Percentiles rank a stretch among this genome's conserved stretches.
Evolutionary conservation across 2,329 filamentous ascomycete genomes (phyloP).

Genomic region (Exophiala lecanii-corni): DNA sequence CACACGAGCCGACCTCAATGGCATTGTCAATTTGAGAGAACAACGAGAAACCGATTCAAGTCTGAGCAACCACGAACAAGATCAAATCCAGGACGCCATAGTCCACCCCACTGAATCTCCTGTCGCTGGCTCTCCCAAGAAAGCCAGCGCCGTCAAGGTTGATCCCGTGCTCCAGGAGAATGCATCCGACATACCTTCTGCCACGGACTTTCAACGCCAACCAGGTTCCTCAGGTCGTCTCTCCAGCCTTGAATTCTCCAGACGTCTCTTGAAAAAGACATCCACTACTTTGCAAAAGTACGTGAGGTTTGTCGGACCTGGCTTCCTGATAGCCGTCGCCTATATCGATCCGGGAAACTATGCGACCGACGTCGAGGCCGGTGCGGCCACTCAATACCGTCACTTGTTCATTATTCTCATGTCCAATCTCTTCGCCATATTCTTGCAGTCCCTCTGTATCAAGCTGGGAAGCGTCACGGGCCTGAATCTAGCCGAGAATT

Average conservation of each 20-base stretch:
- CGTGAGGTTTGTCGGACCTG: slow-evolving; percentile 43
- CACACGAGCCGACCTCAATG: slow-evolving; percentile 58
- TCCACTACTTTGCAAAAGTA: slow-evolving; percentile 34
- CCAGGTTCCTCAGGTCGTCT: neutral
- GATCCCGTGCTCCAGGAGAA: slow-evolving; percentile 10
- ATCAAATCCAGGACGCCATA: slow-evolving; percentile 7
- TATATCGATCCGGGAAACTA: slow-evolving; percentile 50
- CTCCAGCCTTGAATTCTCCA: neutral
- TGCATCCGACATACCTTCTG: neutral
- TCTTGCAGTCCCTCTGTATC: slow-evolving; percentile 46
- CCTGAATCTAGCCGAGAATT: slow-evolving; percentile 62
- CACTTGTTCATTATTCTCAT: slow-evolving; percentile 45
- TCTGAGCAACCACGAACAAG: slow-evolving; percentile 13
- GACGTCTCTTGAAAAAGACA: slow-evolving; percentile 11
- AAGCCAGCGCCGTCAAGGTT: slow-evolving; percentile 7
- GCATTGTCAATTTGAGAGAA: slow-evolving; percentile 55
- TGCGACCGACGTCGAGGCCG: slow-evolving; percentile 46
- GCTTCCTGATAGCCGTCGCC: slow-evolving; percentile 45
- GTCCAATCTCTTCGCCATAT: slow-evolving; percentile 46
- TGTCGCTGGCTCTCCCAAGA: neutral
- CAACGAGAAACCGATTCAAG: slow-evolving; percentile 38
- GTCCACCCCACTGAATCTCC: slow-evolving; percentile 6
- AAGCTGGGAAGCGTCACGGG: slow-evolving; percentile 67
- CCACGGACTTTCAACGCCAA: slow-evolving; percentile 14
- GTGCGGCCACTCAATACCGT: slow-evolving; percentile 41